phyloP scores from a whole-genome alignment of 768 basidiomycete species.

The Rhodotorula diobovata region DNA sequence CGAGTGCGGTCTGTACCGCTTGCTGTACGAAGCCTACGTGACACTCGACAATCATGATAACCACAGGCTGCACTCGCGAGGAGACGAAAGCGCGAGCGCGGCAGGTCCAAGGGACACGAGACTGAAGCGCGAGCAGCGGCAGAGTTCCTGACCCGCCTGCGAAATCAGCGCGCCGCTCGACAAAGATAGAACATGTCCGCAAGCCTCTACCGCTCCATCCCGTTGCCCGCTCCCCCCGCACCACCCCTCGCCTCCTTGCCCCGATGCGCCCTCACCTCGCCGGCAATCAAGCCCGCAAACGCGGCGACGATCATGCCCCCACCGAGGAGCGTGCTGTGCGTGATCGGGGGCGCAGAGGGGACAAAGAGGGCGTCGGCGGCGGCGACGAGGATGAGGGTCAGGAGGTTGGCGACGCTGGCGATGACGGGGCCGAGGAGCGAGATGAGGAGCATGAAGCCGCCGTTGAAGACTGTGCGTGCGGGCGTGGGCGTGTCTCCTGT shows the following conservation, averaged over 20 bases:
- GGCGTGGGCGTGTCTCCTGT: too few species aligned
- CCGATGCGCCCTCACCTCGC: slow-evolving; percentile 3
- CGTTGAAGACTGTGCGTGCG: slow-evolving; percentile 55
- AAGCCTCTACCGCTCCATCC: not conserved
- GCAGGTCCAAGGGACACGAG: too few species aligned
- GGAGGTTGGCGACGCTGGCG: slow-evolving; percentile 75
- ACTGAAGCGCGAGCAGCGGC: too few species aligned
- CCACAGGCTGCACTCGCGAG: too few species aligned
- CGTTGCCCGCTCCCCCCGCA: not conserved
- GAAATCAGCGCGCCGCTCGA: too few species aligned
- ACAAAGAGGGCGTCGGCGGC: slow-evolving; percentile 72
- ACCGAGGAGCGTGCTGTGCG: slow-evolving; percentile 68
- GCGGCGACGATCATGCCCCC: slow-evolving; percentile 73
- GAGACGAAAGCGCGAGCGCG: too few species aligned
- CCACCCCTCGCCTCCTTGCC: not conserved
- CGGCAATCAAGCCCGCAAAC: slow-evolving; percentile 62
- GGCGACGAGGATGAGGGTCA: slow-evolving; percentile 87
- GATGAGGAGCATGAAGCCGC: slow-evolving; percentile 38
- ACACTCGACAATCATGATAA: too few species aligned
- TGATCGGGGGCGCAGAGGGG: slow-evolving; percentile 55
- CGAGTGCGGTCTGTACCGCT: too few species aligned
- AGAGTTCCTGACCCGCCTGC: too few species aligned
- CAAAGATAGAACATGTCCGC: too few species aligned
- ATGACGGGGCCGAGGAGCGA: slow-evolving; percentile 36
- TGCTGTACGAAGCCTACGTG: too few species aligned